These are phyloP conservation scores for Penicillium alfredii DNA, from an alignment of 495 filamentous ascomycete species.

Conservation along the genomic window DNA sequence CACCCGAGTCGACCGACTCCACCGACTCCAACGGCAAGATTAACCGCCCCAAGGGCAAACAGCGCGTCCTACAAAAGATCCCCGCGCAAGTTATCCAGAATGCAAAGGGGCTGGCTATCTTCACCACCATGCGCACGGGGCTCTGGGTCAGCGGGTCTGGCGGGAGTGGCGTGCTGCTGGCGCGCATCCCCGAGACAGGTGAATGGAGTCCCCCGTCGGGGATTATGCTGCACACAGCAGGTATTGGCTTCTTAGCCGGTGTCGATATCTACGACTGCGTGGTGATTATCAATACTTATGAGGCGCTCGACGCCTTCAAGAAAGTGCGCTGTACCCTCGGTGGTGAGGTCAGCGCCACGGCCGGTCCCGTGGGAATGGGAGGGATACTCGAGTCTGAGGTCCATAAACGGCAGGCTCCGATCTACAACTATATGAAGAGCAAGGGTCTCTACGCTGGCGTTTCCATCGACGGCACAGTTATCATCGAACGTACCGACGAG, in stretches of 20 bases:
- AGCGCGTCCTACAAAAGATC: constrained; percentile 74
- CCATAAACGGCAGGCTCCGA: constrained; percentile 62
- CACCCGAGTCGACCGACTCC: constrained; percentile 27
- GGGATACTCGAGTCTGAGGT: constrained; percentile 69
- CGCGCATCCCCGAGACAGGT: constrained; percentile 66
- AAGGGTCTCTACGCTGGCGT: constrained; percentile 78
- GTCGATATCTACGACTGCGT: constrained; percentile 94
- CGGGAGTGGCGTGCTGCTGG: constrained; percentile 71
- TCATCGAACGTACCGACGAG: constrained; percentile 81
- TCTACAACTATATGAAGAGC: constrained; percentile 86
- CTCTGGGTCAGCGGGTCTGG: constrained; percentile 87
- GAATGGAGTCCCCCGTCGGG: constrained; percentile 86
- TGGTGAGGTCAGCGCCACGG: constrained; percentile 66
- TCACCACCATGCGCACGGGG: constrained; percentile 89
- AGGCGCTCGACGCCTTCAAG: constrained; percentile 75
- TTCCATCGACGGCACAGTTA: constrained; percentile 74
- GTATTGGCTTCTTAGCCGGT: constrained; percentile 79
- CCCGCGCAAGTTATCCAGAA: constrained; percentile 73
- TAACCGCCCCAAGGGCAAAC: constrained; percentile 58
- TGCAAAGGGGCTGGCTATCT: constrained; percentile 82
- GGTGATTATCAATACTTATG: constrained; percentile 77
- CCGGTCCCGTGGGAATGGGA: constrained; percentile 73
- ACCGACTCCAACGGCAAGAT: constrained; percentile 34
- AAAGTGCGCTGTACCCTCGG: constrained; percentile 71
- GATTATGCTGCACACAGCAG: constrained; percentile 80